Percentiles rank a stretch among this genome's conserved stretches.
Evolutionary conservation across 2,329 filamentous ascomycete species (phyloP).

Genomic region (Lomentospora prolificans): DNA sequence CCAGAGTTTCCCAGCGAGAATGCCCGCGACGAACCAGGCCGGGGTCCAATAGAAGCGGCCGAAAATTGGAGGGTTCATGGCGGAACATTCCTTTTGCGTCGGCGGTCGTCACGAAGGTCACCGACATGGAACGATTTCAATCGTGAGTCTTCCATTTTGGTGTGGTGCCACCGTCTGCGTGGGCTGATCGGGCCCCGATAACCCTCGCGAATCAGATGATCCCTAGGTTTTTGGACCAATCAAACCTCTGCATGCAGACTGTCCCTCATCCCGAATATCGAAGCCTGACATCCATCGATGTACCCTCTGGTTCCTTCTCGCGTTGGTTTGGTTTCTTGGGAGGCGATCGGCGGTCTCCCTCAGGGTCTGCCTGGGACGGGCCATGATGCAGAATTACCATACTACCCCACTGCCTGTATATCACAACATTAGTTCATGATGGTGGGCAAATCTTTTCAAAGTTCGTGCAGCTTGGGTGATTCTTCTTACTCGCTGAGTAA

Average conservation of each 20-base stretch:
- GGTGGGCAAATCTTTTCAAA: too few relatives aligned
- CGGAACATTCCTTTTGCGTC: not conserved
- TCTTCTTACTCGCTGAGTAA: too few relatives aligned
- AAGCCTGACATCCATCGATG: not conserved
- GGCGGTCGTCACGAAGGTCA: not conserved
- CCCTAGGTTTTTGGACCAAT: not conserved
- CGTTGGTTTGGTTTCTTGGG: not conserved
- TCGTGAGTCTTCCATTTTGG: not conserved
- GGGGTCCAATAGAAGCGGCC: not conserved
- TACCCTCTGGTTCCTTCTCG: not conserved
- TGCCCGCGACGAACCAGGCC: not conserved
- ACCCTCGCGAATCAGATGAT: slow-evolving; percentile 5
- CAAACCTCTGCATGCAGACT: not conserved
- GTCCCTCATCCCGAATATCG: not conserved
- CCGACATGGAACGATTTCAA: slow-evolving; percentile 3
- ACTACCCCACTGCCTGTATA: not conserved
- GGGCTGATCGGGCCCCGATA: not conserved
- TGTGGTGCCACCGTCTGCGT: not conserved
- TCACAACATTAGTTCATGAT: not conserved
- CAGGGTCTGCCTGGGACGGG: too few relatives aligned
- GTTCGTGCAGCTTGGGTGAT: too few relatives aligned
- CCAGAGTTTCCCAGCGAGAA: not conserved
- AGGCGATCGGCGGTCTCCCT: not conserved
- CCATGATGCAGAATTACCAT: not conserved
- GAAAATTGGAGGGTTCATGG: not conserved